Conservation (phyloP, 148 eudicot genomes). For the Vaccinium vitisidaea region DNA sequence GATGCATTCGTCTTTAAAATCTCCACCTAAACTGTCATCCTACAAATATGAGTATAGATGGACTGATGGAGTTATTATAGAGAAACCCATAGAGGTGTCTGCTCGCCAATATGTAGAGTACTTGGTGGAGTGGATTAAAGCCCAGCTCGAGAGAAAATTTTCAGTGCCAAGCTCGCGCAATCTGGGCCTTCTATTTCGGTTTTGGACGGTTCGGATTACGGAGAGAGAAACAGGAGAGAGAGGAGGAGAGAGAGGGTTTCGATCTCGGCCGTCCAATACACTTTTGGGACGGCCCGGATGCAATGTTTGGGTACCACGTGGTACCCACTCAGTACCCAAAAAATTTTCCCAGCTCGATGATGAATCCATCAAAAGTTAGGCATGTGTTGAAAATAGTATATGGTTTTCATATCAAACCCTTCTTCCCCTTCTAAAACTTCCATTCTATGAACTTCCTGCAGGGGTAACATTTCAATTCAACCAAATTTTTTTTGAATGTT, state of each 20-base stretch:
- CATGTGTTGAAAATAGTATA: slow-evolving; percentile 8
- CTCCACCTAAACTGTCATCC: background rate
- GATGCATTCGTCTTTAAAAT: no score
- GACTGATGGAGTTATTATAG: slow-evolving; percentile 43
- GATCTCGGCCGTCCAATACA: no score
- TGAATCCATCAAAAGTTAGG: slow-evolving; percentile 38
- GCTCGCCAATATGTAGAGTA: slow-evolving; percentile 44
- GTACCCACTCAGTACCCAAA: no score
- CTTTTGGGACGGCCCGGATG: no score
- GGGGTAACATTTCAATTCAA: no score
- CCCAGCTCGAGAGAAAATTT: slow-evolving; percentile 12
- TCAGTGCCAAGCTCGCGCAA: no score
- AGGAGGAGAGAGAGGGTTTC: no score
- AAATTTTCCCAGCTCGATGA: slow-evolving; percentile 18
- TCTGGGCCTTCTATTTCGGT: no score
- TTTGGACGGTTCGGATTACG: no score
- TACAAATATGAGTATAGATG: slow-evolving; percentile 43
- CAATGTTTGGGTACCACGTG: no score
- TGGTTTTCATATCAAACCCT: background rate
- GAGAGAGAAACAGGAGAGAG: no score
- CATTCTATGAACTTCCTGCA: no score
- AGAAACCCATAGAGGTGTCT: slow-evolving; percentile 44
- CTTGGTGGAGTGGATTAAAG: slow-evolving; percentile 42
- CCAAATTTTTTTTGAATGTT: slow-evolving; percentile 37
- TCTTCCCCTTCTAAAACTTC: slow-evolving; percentile 7